Conservation (phyloP, 164 flowering plant genomes). For the Vitis amurensis region DNA sequence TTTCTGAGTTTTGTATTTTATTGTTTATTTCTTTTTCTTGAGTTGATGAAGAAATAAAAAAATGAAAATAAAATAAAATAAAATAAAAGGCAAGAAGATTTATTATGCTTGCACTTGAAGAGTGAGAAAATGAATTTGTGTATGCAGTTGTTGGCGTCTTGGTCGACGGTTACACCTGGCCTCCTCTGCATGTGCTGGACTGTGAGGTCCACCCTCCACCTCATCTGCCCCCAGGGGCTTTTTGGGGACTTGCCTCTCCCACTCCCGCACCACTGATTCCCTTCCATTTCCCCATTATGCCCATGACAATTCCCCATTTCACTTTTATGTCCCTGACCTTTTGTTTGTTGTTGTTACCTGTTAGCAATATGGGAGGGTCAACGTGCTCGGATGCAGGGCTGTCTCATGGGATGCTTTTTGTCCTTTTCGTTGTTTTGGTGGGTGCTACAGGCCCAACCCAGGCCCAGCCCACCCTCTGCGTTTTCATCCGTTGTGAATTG, state of each 20-base stretch:
- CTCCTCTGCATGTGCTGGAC: too few species aligned
- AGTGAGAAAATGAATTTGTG: neutral
- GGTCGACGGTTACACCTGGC: constrained; percentile 37
- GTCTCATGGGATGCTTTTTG: constrained; percentile 21
- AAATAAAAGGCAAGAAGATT: too few species aligned
- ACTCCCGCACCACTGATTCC: too few species aligned
- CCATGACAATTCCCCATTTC: neutral
- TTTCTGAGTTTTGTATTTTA: too few species aligned
- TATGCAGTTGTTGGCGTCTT: constrained; percentile 24
- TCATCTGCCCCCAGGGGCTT: neutral
- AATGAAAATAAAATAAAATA: too few species aligned
- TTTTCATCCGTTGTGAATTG: neutral
- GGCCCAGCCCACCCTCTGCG: neutral
- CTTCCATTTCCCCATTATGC: neutral
- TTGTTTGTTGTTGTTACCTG: neutral
- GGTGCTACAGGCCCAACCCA: neutral
- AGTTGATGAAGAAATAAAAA: too few species aligned
- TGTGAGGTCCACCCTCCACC: constrained; percentile 2
- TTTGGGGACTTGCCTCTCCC: neutral
- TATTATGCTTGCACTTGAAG: too few species aligned
- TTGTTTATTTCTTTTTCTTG: too few species aligned
- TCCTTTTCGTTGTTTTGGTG: constrained; percentile 18
- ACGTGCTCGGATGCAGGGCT: constrained; percentile 9
- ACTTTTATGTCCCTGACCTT: neutral
- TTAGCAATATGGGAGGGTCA: constrained; percentile 12